Evolutionary conservation across 768 basidiomycete genomes (phyloP).

Genomic region (Leucocoprinus birnbaumii): DNA sequence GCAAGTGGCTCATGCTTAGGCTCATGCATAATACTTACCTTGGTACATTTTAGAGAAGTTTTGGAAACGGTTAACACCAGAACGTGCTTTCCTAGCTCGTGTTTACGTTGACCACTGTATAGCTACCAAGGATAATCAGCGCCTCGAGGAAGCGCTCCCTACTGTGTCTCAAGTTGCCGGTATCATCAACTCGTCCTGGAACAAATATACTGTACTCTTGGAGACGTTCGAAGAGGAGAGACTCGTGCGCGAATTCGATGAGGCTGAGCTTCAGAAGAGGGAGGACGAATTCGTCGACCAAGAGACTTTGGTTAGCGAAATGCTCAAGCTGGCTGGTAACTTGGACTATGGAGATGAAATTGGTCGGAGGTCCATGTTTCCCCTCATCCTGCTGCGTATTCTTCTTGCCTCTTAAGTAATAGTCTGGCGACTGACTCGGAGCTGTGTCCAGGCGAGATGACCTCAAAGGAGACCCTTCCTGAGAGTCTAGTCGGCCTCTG

Average conservation of each 20-base stretch:
- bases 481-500: conserved; percentile 67
- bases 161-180: conserved; percentile 84
- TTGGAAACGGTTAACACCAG: conserved; percentile 70
- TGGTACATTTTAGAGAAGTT: conserved; percentile 54
- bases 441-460: conserved; percentile 67
- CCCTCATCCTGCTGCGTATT: conserved; percentile 72
- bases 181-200: conserved; percentile 68
- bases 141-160: conserved; percentile 71
- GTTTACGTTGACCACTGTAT: conserved; percentile 81
- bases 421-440: background rate
- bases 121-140: conserved; percentile 51
- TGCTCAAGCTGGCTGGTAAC: conserved; percentile 74
- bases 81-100: conserved; percentile 77
- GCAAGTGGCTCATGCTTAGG: conserved; percentile 34
- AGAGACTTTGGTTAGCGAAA: conserved; percentile 75
- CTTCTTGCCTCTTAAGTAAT: background rate
- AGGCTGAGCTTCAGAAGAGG: conserved; percentile 33
- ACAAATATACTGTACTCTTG: conserved; percentile 34
- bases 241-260: conserved; percentile 20
- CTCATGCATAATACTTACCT: background rate
- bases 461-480: conserved; percentile 68
- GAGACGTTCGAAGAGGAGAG: conserved; percentile 21
- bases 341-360: conserved; percentile 93
- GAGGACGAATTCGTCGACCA: conserved; percentile 49
- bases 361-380: conserved; percentile 84